Evolutionary conservation across 106 monocot species (phyloP), one percentile per base, ranked within the genome.

Genomic region (Dioscorea alata): DNA sequence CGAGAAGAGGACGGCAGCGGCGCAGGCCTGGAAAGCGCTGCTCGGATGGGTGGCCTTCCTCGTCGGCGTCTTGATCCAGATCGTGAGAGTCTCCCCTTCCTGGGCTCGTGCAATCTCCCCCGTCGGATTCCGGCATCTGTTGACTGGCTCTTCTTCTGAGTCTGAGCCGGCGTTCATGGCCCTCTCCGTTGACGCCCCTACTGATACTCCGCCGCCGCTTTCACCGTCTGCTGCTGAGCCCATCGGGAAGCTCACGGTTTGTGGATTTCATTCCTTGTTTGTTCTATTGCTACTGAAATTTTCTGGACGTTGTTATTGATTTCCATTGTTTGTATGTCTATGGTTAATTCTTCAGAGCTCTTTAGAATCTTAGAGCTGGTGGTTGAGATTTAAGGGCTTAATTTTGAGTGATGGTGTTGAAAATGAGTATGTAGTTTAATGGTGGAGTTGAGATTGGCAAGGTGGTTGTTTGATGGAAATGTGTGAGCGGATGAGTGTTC

Each of bases 61-160:
- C 23, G 12, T 82, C 31, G 75, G 74, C 49, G 49, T 78, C 31
- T 23, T 85, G 66, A 23, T 85, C 64, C 78, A 85, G 75, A 63
- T 86, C 59, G 78, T 86, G 49, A 60, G 86, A 62, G 79, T 72
- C 8, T 76, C 82, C 25, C 82, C 86, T 9, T 86, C 79, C 50
- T 79, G 53, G 66, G 48, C 76, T 10, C 82, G 79, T 63, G 57
- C 82, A 50, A 82, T 86, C 69, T 86, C 82, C 58, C 79, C 73
- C 73, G 59, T 86, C 48, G 82, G 85, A 18, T 50, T 86, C 68
- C 82, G 81, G 57, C 69, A 81, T 60, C 72, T 75, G 14, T 72
- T 73, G 4, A 73, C 82, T 18, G 53, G 76, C 70, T 68, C 66
- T n/a, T 23, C 61, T 32, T 8, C 42, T 42, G 42, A 42, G 4